A percentile compares a stretch with the other conserved stretches of the same genome.
These are phyloP conservation scores for Cicer bijugum DNA, from an alignment of 306 rosid species.

Conservation along the genomic window DNA sequence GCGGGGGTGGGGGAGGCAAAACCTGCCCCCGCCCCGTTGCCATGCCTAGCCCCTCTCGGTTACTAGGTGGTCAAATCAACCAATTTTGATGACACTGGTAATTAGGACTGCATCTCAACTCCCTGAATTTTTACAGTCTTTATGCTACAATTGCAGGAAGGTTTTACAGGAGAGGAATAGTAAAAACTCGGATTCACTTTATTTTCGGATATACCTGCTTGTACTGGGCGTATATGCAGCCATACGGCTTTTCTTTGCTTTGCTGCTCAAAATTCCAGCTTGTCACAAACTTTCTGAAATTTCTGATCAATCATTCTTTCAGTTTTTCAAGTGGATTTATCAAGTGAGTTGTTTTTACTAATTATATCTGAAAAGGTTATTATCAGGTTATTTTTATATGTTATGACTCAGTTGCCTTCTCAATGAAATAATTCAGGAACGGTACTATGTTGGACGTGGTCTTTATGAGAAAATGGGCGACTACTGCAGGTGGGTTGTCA, in stretches of 20 bases:
- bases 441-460: conserved; percentile 95
- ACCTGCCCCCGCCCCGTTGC: no score
- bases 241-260: conserved; percentile 63
- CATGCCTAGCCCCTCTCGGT: neutral
- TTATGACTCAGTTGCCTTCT: conserved; percentile 44
- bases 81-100: conserved; percentile 2
- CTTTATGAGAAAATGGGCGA: conserved; percentile 84
- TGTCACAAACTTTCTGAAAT: conserved; percentile 84
- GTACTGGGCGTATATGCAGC: conserved; percentile 86
- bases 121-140: conserved; percentile 24
- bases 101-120: conserved; percentile 24
- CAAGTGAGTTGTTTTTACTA: conserved; percentile 56
- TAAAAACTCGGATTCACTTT: conserved; percentile 65
- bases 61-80: conserved; percentile 7
- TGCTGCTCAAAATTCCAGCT: conserved; percentile 78
- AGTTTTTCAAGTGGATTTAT: conserved; percentile 97
- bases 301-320: conserved; percentile 93
- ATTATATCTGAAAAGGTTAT: conserved; percentile 8
- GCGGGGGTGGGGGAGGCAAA: no score
- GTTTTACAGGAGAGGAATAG: conserved; percentile 82
- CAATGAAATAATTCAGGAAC: conserved; percentile 66
- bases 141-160: conserved; percentile 70
- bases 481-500: conserved; percentile 74
- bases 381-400: conserved; percentile 33
- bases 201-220: conserved; percentile 88